Percentiles rank a stretch among this genome's conserved stretches.
These are phyloP conservation scores for Tetrastigma voinierianum DNA, from an alignment of 164 flowering plant species.

Conservation along the genomic window DNA sequence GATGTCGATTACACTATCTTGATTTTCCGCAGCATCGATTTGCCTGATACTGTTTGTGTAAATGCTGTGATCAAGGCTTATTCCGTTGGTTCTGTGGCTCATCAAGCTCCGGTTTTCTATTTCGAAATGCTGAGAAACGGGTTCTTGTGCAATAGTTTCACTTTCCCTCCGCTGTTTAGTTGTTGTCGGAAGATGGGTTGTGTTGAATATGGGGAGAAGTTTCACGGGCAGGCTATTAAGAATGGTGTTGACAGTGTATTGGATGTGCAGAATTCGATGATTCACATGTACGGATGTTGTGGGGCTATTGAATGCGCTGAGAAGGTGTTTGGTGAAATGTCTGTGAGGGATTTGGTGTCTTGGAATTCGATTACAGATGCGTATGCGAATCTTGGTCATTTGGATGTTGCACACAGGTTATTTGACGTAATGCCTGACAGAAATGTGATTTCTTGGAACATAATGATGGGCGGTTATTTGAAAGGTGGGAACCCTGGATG, in stretches of 20 bases:
- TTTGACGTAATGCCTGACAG: conserved; percentile 64
- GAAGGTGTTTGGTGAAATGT: conserved; percentile 51
- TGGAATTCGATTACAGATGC: conserved; percentile 62
- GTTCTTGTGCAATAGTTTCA: conserved; percentile 47
- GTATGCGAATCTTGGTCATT: conserved; percentile 34
- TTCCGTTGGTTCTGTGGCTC: conserved; percentile 28
- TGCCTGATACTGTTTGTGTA: conserved; percentile 41
- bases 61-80: conserved; percentile 58
- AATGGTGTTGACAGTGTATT: conserved; percentile 46
- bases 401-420: conserved; percentile 37
- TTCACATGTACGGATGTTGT: conserved; percentile 56
- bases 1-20: conserved; percentile 35
- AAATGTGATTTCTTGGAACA: conserved; percentile 66
- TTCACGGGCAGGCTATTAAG: conserved; percentile 65
- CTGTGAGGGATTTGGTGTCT: conserved; percentile 46
- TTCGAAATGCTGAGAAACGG: conserved; percentile 44
- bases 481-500: conserved; percentile 52
- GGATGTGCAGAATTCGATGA: conserved; percentile 56
- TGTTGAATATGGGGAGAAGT: conserved; percentile 33
- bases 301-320: conserved; percentile 38
- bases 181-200: conserved; percentile 38
- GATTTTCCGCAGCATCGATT: conserved; percentile 35
- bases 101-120: conserved; percentile 41
- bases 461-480: conserved; percentile 61
- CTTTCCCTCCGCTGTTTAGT: conserved; percentile 47